Base-by-base conservation (phyloP, 306 rosid genomes). In the Quercus robur region DNA sequence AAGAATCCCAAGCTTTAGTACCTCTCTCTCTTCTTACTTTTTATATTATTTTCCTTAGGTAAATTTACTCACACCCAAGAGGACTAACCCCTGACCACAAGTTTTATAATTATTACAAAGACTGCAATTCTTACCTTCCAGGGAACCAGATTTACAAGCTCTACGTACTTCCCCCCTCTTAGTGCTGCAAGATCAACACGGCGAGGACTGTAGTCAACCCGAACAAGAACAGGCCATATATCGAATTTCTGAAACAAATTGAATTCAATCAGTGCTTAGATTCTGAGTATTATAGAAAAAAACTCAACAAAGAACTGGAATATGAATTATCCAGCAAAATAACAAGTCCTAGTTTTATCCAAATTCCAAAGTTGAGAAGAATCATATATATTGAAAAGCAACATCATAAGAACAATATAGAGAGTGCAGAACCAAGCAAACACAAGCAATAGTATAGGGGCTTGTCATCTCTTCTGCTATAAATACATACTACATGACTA, bases 171-270 rank as follows among this genome's bases (percentile, higher is more conserved):
- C 61, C 99, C 99, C 35, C 87, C 85, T 75, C 97, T 80, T 83
- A 95, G 80, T 59, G 98, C 98, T 1, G 94, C 96, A 80, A 95
- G 90, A 93, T 93, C 99, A 80, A 95, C 89, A 74, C 73, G 89
- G 54, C 55, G 66, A 17, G 99, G 99, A 87, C 87, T 87, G 89
- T 95, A 95, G 87, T 95, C 99, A 83, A 95, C 94, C 80, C 96
- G 95, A 77, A 95, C 80, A 83, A 93, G 81, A 75, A 90, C 81
- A 71, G 99, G 95, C 87, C 92, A 73, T 84, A 95, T 90, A 75
- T 95, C 97, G 67, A 95, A 86, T 66, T 87, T 95, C 99, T 95
- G 98, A 78, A 93, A 85, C 58, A 76, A 81, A 78, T 80, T 38
- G 12, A 78, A 73, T 73, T 70, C 66, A 77, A 54, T 83, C 56